Base-by-base conservation (phyloP, 768 basidiomycete species). In the Podaxis mareebaensis region DNA sequence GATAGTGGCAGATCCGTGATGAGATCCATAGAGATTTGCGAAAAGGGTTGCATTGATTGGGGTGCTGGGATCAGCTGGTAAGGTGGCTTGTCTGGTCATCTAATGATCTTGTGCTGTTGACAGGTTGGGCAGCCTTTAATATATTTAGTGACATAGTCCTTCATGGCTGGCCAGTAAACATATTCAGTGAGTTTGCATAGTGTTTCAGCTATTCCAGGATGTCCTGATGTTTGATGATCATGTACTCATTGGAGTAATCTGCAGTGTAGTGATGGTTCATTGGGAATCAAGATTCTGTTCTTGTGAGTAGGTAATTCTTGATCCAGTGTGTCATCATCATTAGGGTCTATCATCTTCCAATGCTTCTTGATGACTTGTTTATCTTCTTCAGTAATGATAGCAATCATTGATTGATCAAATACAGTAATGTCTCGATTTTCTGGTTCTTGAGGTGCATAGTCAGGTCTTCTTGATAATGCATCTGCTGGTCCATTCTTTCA, bases 101-200 rank as follows among this genome's bases (percentile, higher is more conserved):
- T 1, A 20, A 59, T 66, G 17, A 66, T 63, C 11, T 66, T 66
- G 54, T 20, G 55, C 52, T 69, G 66, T 65, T 73, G 72, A 26
- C 70, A 73, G 1, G 3, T 48, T 1, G 10, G 53, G 20, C 70
- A 73, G 22, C 68, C 70, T 51, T 66, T 38, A 13, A 73, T 53
- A 55, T 71, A 73, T 5, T 70, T 52, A 5, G 67, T 64, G 46
- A 70, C 38, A 30, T 65, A 69, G 3, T 15, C 46, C 0, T 56
- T 15, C 60, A 70, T 66, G 59, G 67, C 67, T 4, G 69, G 72
- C 72, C 70, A 72, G 49, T 64, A 73, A 39, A 66, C 67, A 3
- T 66, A 20, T 40, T 63, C 12, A 44, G 40, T 42, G 1, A 67
- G 15, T n/a, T 48, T 13, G 3, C 63, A 48, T 13, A 60, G 55